Percentiles rank a stretch among this genome's conserved stretches.
These are phyloP conservation scores for Chimonanthus salicifolius DNA, from an alignment of 164 flowering plant species.

Conservation along the genomic window DNA sequence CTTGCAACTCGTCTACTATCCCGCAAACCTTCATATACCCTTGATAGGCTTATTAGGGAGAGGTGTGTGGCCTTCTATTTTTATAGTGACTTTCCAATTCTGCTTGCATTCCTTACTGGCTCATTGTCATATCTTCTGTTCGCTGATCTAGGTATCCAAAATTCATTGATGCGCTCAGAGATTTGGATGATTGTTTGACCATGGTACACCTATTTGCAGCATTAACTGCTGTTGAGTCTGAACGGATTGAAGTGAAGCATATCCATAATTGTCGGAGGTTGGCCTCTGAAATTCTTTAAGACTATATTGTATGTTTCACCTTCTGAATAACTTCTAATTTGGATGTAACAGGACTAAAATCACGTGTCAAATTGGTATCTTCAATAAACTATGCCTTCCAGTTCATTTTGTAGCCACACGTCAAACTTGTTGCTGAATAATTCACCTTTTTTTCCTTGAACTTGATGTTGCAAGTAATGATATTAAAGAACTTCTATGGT, in stretches of 20 bases:
- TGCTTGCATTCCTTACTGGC: background rate
- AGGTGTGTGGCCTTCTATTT: constrained; percentile 38
- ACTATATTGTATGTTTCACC: background rate
- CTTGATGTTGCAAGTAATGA: no score
- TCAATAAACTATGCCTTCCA: background rate
- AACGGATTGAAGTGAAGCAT: constrained; percentile 53
- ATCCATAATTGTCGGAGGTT: constrained; percentile 86
- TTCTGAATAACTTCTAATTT: background rate
- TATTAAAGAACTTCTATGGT: no score
- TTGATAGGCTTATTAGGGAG: constrained; percentile 61
- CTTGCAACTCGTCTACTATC: constrained; percentile 42
- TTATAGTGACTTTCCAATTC: background rate
- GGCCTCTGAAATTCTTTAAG: background rate
- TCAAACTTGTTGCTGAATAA: no score
- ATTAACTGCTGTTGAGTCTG: constrained; percentile 68
- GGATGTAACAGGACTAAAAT: background rate
- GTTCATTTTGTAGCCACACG: background rate
- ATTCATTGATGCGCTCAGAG: constrained; percentile 85
- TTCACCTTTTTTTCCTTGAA: no score
- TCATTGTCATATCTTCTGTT: background rate
- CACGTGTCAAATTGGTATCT: background rate
- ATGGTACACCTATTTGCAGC: constrained; percentile 94
- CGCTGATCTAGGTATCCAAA: constrained; percentile 59
- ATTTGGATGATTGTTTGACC: constrained; percentile 88
- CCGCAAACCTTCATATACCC: constrained; percentile 46